Base-by-base conservation (phyloP, 495 filamentous ascomycete species). In the Jackrogersella multiformis region DNA sequence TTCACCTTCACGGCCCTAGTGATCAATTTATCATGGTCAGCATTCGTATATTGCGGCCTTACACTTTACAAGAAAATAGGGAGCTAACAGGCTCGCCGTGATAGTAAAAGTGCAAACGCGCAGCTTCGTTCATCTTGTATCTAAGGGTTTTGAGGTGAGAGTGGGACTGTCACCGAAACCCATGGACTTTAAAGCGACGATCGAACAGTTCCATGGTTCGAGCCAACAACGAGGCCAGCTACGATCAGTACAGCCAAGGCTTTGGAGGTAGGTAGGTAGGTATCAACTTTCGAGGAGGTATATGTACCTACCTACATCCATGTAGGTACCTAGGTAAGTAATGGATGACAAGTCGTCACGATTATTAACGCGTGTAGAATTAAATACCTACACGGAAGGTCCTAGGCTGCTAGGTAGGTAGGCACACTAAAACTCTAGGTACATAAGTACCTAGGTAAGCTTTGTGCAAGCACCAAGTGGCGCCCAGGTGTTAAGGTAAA, bases 81-180 rank as follows among this genome's bases (percentile, higher is more conserved):
- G 16, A 12, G 20, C 64, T 53, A 75, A 81, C 81, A 44, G 72
- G 60, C 21, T 70, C 56, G 45, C 76, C 74, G 41, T 84, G 81
- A 1, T 76, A 24, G 59, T 76, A 81, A 49, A 84, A 82, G 49
- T 84, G 81, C 7, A 56, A 68, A 2, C 56, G 49, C 34, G 74
- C 78, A 5, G 66, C 69, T 20, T 63, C 59, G 18, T 82, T 78
- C 81, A 83, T 83, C n/a, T 48, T 42, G 24, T 51, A 16, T 51
- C 51, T 21, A 12, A 34, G 15, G 9, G 21, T 26, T 23, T 18
- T 0, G 12, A 20, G 23, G 36, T 34, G 32, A 0, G 7, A 30
- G 32, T 21, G 12, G 18, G 32, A 28, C n/a, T 4, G 32, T 64
- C 35, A 64, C 56, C 60, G 41, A 44, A 56, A 61, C 38, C 60